Base-by-base conservation (phyloP, 805 yeast species). In the Ogataea nakhonphanomensis region DNA sequence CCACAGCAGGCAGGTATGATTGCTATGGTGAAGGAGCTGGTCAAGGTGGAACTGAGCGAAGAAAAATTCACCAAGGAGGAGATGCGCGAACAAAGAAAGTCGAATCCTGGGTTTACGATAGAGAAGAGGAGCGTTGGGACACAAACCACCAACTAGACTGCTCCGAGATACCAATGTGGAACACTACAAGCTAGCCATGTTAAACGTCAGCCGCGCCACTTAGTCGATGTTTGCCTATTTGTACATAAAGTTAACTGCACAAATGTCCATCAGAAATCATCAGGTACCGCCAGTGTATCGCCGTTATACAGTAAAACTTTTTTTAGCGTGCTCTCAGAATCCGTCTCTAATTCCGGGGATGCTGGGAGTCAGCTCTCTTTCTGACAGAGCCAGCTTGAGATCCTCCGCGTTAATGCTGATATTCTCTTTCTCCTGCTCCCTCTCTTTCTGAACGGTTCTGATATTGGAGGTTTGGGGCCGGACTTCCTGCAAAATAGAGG, bases 1-100 rank as follows among this genome's bases (percentile, higher is more conserved):
- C 89, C 95, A 11, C 76, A 82, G 25, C 76, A 82, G 44, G 96
- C 98, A 3, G 96, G 95, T 61, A 80, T 81, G 69, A 73, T 91
- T 41, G 78, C 87, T 24, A 70, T 74, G 44, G 86, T 91, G 33
- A 91, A 91, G 63, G 97, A 91, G 61, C 69, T 91, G 41, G 90
- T 91, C 7, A 76, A 76, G 34, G 93, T 91, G 22, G 91, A 88
- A 51, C 66, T 88, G 26, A 79, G 83, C 8, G 81, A 79, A 31
- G 64, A 69, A 22, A 66, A 66, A 13, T 63, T 79, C 51, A 62
- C 79, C 1, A 73, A 70, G 39, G 61, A 64, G 12, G 73, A 84
- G 55, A 69, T 79, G 60, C 69, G 81, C 39, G 57, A 53, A 8
- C 66, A 67, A 30, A 74, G 90, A 64, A 82, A 74, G 57, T 70